Evolutionary conservation across 2,329 filamentous ascomycete species (phyloP).

Genomic region (Talaromyces sp.): DNA sequence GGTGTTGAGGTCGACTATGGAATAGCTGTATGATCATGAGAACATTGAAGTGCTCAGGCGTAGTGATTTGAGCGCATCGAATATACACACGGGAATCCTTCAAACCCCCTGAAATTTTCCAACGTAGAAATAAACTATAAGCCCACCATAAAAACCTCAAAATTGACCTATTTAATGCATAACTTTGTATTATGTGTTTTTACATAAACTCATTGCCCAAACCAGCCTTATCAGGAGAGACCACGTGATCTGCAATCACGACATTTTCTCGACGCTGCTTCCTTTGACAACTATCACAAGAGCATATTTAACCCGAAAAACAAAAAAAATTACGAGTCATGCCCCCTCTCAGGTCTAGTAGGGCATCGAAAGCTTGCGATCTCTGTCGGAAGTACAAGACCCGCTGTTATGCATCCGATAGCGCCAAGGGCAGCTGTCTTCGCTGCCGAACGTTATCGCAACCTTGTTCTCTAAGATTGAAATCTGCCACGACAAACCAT

Average conservation of each 20-base stretch:
- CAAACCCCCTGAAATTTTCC: not conserved
- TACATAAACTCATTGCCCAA: not conserved
- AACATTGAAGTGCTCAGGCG: not conserved
- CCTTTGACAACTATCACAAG: not conserved
- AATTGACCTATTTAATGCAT: not conserved
- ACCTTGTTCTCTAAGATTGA: conserved; percentile 27
- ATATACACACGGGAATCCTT: too few relatives aligned
- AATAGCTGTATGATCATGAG: not conserved
- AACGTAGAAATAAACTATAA: too few relatives aligned
- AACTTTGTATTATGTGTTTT: not conserved
- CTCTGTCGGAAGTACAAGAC: conserved; percentile 40
- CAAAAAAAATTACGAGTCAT: not conserved
- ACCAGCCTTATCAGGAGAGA: not conserved
- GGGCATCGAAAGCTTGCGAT: conserved; percentile 31
- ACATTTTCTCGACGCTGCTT: not conserved
- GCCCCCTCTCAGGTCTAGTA: conserved; percentile 12
- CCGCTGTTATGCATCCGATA: conserved; percentile 35
- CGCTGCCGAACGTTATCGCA: conserved; percentile 34
- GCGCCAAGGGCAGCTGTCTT: conserved; percentile 28
- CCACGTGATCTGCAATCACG: conserved; percentile 1
- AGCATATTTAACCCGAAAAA: not conserved
- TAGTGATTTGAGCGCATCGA: too few relatives aligned
- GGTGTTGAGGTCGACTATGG: not conserved
- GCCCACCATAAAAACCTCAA: too few relatives aligned
- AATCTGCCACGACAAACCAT: not conserved